Percentiles rank a stretch among this genome's conserved stretches.
Conservation (phyloP, 2,329 filamentous ascomycete genomes). For the Chalaropsis thielavioides region DNA sequence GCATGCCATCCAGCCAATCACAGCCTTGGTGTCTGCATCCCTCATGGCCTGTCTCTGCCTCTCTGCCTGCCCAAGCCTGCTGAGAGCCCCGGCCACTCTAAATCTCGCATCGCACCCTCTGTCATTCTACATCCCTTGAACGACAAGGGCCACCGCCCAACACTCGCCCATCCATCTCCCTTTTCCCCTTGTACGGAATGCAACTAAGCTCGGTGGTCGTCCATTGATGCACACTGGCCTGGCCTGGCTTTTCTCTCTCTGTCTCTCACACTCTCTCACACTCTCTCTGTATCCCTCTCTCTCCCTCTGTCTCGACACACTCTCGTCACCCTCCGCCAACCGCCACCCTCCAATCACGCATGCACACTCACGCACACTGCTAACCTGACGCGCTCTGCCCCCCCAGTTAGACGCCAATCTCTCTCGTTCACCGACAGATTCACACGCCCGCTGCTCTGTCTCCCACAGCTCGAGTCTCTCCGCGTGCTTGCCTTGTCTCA, state of each 20-base stretch:
- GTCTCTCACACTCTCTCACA: neutral
- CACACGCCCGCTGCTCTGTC: neutral
- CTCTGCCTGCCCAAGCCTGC: neutral
- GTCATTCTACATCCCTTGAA: constrained; percentile 2
- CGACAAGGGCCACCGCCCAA: neutral
- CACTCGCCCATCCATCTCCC: neutral
- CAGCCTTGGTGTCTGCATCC: constrained; percentile 1
- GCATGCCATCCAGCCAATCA: neutral
- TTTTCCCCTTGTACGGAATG: constrained; percentile 5
- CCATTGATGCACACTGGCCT: neutral
- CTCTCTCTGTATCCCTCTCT: no score
- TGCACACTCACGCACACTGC: no score
- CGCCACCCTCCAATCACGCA: no score
- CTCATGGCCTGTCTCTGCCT: neutral
- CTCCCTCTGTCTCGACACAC: no score
- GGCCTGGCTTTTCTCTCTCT: neutral
- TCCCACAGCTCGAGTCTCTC: no score
- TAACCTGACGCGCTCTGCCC: no score
- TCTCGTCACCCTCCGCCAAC: no score
- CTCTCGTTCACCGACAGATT: neutral
- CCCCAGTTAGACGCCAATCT: no score
- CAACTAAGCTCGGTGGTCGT: neutral
- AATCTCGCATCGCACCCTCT: neutral
- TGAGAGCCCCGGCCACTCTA: neutral
- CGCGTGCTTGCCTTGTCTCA: no score